Base-by-base conservation (phyloP, 2,329 filamentous ascomycete species). In the Penicillium sp. region DNA sequence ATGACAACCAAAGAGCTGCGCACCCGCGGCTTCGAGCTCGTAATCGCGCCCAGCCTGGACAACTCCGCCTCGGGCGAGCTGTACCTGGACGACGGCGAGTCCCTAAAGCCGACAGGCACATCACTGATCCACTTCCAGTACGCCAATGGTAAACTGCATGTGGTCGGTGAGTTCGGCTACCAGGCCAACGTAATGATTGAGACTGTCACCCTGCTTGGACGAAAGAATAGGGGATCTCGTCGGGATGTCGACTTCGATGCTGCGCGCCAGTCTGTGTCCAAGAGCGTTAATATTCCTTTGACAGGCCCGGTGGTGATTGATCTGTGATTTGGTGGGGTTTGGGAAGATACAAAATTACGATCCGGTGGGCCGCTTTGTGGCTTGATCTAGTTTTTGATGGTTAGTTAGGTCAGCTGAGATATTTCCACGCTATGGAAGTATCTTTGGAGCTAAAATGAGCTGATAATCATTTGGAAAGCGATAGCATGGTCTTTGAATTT, bases 71-170 rank as follows among this genome's bases (percentile, higher is more conserved):
- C 62, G 1, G 88, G 88, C 0, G 73, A 75, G 42, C 71, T 93
- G 46, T 93, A 90, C 63, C 69, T 93, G 4, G 88, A 93, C 56
- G 87, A 94, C 50, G 88, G 88, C 7, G 81, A 82, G 48, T 82
- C 77, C 22, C 57, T 90, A 40, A 70, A 78, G 48, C 86, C 86
- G 65, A 36, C 40, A 1, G 39, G 46, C 1, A 79, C 74, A n/a
- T 80, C 76, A 6, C 70, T 79, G 45, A 74, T 89, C 42, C 65
- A 70, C 11, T 86, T 90, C 56, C 57, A 63, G 7, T 90, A 81
- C 61, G 68, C 74, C 37, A 62, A 74, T 2, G 77, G 78, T 27
- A 58, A 60, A 47, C 72, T 66, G 27, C 44, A 31, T 22, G 53
- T 69, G 20, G 51, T 56, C 9, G 66, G 68, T 1, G 47, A 53